Evolutionary conservation across 2,329 filamentous ascomycete species (phyloP), one percentile per base, ranked within the genome.

Genomic region (Pestalotiopsis sp.): DNA sequence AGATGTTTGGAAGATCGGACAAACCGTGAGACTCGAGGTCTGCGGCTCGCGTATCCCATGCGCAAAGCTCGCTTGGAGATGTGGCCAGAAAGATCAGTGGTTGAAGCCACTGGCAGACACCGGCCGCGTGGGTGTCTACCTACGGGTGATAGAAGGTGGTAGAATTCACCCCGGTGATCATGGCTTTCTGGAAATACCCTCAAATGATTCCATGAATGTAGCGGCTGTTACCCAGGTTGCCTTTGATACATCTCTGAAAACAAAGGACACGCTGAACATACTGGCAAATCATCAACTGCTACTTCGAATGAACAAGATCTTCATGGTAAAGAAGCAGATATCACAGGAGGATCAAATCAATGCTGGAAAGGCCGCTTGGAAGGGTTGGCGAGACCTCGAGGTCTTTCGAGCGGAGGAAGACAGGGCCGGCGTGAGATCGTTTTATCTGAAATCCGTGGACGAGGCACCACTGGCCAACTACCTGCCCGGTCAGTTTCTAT

Each of bases 401-500:
- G 67, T 72, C n/a, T 61, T 38, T 52, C 65, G 65, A 20, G 65
- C 71, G 17, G 71, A 71, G 14, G 68, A 73, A 52, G 70, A 76
- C 65, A 69, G 68, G 45, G 70, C 61, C 5, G 71, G 57, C 17
- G 61, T 74, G 49, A 74, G 73, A 64, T 76, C 74, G n/a, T 76
- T 75, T 52, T 71, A 75, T 67, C 62, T 76, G 27, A 23, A 41
- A 52, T 39, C 70, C 2, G 59, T 64, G 11, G 65, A 64, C 25
- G 59, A 45, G 11, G n/a, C 63, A 20, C 70, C 72, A 7, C 64
- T 75, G 17, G 73, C 73, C 17, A 72, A 71, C 61, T 74, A 73
- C 66, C 52, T 70, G 6, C 74, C 74, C 1, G 74, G 73, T 5
- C 74, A 76, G 62, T 75, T 76, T 41, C 73, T 76, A 13, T 72